phyloP scores from a whole-genome alignment of 177 flowering plant genomes.

The Vitis hybrid region DNA sequence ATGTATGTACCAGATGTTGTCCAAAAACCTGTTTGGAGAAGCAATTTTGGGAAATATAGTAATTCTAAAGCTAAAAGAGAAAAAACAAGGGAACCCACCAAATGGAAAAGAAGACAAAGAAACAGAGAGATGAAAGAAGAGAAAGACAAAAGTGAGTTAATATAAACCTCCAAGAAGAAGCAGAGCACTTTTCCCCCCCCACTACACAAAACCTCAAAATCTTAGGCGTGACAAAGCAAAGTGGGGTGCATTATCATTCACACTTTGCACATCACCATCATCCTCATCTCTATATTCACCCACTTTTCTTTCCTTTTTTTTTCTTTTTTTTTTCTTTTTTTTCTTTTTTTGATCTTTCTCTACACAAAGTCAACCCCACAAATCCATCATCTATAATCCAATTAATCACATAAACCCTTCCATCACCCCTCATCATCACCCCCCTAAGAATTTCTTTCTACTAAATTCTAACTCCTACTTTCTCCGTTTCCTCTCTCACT shows the following conservation, averaged over 20 bases:
- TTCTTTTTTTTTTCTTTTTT: not conserved
- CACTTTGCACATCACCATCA: slow-evolving; percentile 4
- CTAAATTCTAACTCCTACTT: not conserved
- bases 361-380: slow-evolving; percentile 27
- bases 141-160: not conserved
- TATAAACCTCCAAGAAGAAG: not conserved
- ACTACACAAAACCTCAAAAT: slow-evolving; percentile 37
- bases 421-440: slow-evolving; percentile 15
- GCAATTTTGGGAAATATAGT: too few species aligned
- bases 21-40: too few species aligned
- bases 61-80: not conserved
- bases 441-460: not conserved
- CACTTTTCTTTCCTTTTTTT: slow-evolving; percentile 1
- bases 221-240: slow-evolving; percentile 62
- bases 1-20: too few species aligned
- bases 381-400: slow-evolving; percentile 8
- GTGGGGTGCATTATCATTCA: slow-evolving; percentile 71
- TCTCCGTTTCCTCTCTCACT: not conserved
- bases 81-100: not conserved
- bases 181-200: slow-evolving; percentile 14
- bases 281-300: slow-evolving; percentile 3
- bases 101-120: not conserved
- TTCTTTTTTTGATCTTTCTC: slow-evolving; percentile 6
- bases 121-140: not conserved
- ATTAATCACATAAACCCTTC: slow-evolving; percentile 1